Evolutionary conservation across 768 basidiomycete species (phyloP).

Genomic region (Psilocybe azurescens): DNA sequence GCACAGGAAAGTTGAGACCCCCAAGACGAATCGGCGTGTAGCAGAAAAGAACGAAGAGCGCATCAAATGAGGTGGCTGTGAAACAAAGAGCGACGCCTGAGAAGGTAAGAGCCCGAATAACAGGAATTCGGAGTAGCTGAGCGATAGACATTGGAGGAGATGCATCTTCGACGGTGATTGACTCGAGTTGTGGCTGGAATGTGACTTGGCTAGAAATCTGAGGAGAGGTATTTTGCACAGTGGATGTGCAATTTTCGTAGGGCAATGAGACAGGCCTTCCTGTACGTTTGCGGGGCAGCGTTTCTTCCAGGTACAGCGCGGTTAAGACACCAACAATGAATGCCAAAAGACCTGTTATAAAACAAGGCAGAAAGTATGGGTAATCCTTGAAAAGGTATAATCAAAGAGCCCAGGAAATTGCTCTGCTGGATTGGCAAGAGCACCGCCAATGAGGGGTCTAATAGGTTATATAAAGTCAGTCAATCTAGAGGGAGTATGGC

Average conservation of each 20-base stretch:
- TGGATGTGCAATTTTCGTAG: background rate
- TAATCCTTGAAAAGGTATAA: constrained; percentile 47
- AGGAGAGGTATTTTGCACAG: background rate
- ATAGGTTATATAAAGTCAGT: constrained; percentile 8
- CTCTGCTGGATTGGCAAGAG: constrained; percentile 55
- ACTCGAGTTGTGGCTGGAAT: background rate
- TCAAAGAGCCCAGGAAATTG: constrained; percentile 50
- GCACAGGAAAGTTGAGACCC: constrained; percentile 42
- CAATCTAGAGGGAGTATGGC: background rate
- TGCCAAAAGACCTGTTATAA: constrained; percentile 46
- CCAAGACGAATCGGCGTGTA: constrained; percentile 60
- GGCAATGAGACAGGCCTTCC: too few species aligned
- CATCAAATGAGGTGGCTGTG: constrained; percentile 58
- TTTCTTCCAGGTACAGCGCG: constrained; percentile 57
- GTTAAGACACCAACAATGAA: constrained; percentile 43
- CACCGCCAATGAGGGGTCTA: constrained; percentile 65
- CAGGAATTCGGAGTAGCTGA: constrained; percentile 50
- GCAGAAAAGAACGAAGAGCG: constrained; percentile 67
- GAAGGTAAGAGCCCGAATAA: constrained; percentile 51
- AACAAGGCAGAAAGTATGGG: constrained; percentile 67
- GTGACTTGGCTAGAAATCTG: background rate
- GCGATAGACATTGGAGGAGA: constrained; percentile 26
- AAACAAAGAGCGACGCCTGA: constrained; percentile 58
- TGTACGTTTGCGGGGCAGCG: constrained; percentile 14
- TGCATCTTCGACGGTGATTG: constrained; percentile 14